Percentiles rank a stretch among this genome's conserved stretches.
phyloP scores from a whole-genome alignment of 495 filamentous ascomycete genomes.

The Articulospora tetracladia region DNA sequence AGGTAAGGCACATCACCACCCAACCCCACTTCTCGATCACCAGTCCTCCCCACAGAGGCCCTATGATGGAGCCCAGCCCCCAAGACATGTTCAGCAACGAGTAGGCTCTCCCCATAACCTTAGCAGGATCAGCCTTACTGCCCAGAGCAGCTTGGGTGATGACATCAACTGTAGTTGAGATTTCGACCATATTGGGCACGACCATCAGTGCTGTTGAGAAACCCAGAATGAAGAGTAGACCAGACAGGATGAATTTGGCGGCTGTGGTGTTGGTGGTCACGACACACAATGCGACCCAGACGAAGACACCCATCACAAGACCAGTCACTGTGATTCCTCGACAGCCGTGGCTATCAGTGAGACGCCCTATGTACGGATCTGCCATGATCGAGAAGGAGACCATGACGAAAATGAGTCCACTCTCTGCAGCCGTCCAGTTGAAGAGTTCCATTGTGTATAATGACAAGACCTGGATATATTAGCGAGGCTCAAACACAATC shows the following conservation, averaged over 20 bases:
- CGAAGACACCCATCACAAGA: not conserved
- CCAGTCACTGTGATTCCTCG: not conserved
- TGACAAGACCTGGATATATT: not conserved
- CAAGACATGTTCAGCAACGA: not conserved
- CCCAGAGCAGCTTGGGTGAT: not conserved
- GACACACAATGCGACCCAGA: not conserved
- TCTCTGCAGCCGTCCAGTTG: not conserved
- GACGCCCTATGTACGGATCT: not conserved
- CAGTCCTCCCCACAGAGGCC: not conserved
- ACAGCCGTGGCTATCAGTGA: not conserved
- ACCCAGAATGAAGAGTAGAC: not conserved
- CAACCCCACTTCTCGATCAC: not conserved
- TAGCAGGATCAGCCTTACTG: not conserved
- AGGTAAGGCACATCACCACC: not conserved
- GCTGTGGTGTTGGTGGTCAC: not conserved
- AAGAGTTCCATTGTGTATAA: not conserved
- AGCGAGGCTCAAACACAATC: not conserved
- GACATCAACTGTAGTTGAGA: not conserved
- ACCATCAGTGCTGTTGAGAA: not conserved
- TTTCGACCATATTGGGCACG: not conserved
- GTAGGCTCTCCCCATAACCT: slow-evolving; percentile 1
- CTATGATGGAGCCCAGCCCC: not conserved
- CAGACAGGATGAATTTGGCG: not conserved
- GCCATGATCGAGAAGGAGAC: not conserved
- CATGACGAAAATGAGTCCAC: not conserved